Base-by-base conservation (phyloP, 1,284 basidiomycete species). In the Cryptococcus sp. region DNA sequence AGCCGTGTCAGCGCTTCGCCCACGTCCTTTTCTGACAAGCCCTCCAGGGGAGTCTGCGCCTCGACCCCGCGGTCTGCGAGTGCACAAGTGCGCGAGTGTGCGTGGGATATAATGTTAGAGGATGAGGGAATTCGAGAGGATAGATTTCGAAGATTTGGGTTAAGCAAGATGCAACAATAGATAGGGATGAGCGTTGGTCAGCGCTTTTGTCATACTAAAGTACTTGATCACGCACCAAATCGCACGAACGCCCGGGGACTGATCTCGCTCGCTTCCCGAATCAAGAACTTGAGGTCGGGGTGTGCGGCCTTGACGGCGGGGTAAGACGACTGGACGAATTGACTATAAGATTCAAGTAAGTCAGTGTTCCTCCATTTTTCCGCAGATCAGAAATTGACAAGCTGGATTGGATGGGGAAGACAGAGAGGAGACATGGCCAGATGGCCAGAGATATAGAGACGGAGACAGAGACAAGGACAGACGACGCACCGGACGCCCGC, bases 221-320 rank as follows among this genome's bases (percentile, higher is more conserved):
- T 19, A 44, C 50, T 38, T 15, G 10, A 17, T 45, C 20, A 35
- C 91, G 76, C 80, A 95, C 93, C 92, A 73, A 93, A 94, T 73
- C 93, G 84, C 47, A 90, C 93, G 82, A 94, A 95, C 46, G 87
- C 88, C 71, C 91, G 83, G 54, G 93, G 90, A 49, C 90, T 90
- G 10, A 91, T 91, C 35, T 89, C 91, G 64, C 81, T 82, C n/a
- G 93, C 93, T 81, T 96, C 91, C 65, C 93, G 84, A 71, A 96
- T 91, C 68, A 96, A 78, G 44, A 96, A 84, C 41, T 93, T 93
- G 35, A 96, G 80, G 78, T 94, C 88, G 46, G 93, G 93, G 76
- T 96, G 93, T 75, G 90, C 82, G 67, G 88, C 83, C 82, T 96
- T 96, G 77, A 96, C 85, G 50, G 82, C 71, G 2, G 89, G 87